These are phyloP conservation scores for Fusarium pseudocircinatum DNA, from an alignment of 2,329 filamentous ascomycete species.

Conservation along the genomic window DNA sequence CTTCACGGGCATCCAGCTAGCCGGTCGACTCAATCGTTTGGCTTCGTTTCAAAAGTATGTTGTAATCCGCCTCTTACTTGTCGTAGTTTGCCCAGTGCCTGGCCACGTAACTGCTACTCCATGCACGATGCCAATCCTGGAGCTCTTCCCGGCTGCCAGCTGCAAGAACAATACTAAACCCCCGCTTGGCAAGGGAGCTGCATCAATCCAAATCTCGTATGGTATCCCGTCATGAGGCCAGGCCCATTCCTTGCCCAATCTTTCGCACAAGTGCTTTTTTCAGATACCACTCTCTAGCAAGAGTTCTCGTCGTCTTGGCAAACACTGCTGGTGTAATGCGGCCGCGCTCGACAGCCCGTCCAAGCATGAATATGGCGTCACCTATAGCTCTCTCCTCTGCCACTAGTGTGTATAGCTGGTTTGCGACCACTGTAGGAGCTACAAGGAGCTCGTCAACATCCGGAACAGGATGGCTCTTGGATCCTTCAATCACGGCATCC, in stretches of 20 bases:
- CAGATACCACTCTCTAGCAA: slow-evolving; percentile 83
- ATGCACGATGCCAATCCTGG: neutral
- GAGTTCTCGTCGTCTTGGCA: slow-evolving; percentile 77
- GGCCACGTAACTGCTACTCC: neutral
- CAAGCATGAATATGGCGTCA: slow-evolving; percentile 86
- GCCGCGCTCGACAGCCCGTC: slow-evolving; percentile 77
- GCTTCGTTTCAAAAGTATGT: slow-evolving; percentile 10
- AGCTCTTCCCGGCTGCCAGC: slow-evolving; percentile 12
- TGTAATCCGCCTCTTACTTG: slow-evolving; percentile 8
- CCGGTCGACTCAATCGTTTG: slow-evolving; percentile 4
- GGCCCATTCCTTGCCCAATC: slow-evolving; percentile 79
- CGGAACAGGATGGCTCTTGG: slow-evolving; percentile 74
- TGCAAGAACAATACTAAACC: slow-evolving; percentile 32
- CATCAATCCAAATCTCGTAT: neutral
- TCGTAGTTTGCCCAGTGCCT: slow-evolving; percentile 6
- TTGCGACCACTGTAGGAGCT: slow-evolving; percentile 91
- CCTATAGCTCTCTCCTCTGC: slow-evolving; percentile 89
- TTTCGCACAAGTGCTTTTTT: slow-evolving; percentile 85
- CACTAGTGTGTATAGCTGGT: slow-evolving; percentile 88
- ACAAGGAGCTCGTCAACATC: slow-evolving; percentile 91
- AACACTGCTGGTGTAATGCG: slow-evolving; percentile 77
- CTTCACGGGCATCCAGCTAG: slow-evolving; percentile 16
- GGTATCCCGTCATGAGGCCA: slow-evolving; percentile 51
- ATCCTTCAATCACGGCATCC: slow-evolving; percentile 78
- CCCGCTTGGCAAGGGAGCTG: slow-evolving; percentile 8